phyloP scores from a whole-genome alignment of 2,329 filamentous ascomycete species.

The Esteya vermicola region DNA sequence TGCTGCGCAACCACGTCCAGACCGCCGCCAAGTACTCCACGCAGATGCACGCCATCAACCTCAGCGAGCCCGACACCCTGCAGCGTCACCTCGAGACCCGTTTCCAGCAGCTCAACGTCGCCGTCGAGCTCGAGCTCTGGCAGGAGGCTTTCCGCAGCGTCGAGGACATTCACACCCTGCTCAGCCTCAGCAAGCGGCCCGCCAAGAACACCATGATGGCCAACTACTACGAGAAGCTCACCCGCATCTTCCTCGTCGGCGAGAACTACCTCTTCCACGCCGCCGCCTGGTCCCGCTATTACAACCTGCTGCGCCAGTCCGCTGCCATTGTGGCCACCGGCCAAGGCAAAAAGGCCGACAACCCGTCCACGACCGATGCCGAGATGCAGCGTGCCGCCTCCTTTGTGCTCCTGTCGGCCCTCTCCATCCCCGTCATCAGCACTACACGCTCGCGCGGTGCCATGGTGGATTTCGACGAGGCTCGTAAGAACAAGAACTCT shows the following conservation, averaged over 20 bases:
- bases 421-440: conserved; percentile 98
- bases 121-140: conserved; percentile 95
- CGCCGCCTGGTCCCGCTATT: conserved; percentile 93
- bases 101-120: conserved; percentile 96
- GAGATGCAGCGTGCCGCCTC: conserved; percentile 91
- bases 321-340: conserved; percentile 69
- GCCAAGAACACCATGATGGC: conserved; percentile 99
- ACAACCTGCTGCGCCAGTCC: conserved; percentile 88
- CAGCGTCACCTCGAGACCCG: conserved; percentile 96
- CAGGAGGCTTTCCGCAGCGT: conserved; percentile 99
- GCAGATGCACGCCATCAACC: conserved; percentile 98
- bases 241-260: conserved; percentile 94
- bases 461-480: conserved; percentile 92
- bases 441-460: conserved; percentile 91
- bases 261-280: conserved; percentile 99
- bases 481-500: conserved; percentile 96
- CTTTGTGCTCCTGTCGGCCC: conserved; percentile 84
- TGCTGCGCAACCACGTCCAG: conserved; percentile 95
- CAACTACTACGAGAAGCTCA: conserved; percentile 99
- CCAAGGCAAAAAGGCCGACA: conserved; percentile 85
- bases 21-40: conserved; percentile 98
- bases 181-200: conserved; percentile 94
- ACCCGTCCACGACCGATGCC: conserved; percentile 74
- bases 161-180: conserved; percentile 94
- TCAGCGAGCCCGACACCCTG: conserved; percentile 92